Percentiles rank a stretch among this genome's conserved stretches.
These are phyloP conservation scores for Pseudogymnoascus sp. DNA, from an alignment of 2,329 filamentous ascomycete genomes.

Conservation along the genomic window DNA sequence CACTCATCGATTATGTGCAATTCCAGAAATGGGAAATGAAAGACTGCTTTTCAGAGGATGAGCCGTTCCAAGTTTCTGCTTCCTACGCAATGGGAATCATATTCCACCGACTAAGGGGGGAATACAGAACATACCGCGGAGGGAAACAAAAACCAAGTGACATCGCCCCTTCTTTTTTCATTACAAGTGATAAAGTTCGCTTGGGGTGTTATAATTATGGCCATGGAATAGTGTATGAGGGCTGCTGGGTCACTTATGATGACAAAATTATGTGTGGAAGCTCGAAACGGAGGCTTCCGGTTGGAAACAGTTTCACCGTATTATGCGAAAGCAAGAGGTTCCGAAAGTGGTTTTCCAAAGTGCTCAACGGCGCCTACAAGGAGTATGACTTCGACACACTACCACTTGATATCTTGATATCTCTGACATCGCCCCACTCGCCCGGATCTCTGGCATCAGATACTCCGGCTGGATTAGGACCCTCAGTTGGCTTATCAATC, in stretches of 20 bases:
- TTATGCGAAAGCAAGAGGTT: not conserved
- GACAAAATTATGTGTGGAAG: not conserved
- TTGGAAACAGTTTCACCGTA: not conserved
- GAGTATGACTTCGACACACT: not conserved
- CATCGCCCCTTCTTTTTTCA: not conserved
- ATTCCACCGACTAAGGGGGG: not conserved
- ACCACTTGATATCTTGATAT: not conserved
- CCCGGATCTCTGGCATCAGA: not conserved
- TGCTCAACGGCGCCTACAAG: not conserved
- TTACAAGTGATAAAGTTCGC: not conserved
- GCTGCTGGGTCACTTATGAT: not conserved
- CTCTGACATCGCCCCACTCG: not conserved
- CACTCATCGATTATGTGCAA: not conserved
- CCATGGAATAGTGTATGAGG: not conserved
- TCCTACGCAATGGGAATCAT: not conserved
- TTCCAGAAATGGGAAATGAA: not conserved
- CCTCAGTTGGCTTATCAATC: not conserved
- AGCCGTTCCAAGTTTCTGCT: not conserved
- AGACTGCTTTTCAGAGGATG: not conserved
- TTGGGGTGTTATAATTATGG: not conserved
- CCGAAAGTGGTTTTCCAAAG: not conserved
- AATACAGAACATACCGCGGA: not conserved
- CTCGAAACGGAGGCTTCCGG: not conserved
- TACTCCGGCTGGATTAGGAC: not conserved
- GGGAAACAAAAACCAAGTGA: not conserved